Conservation (phyloP, 768 basidiomycete genomes). For the Filobasidium floriforme region DNA sequence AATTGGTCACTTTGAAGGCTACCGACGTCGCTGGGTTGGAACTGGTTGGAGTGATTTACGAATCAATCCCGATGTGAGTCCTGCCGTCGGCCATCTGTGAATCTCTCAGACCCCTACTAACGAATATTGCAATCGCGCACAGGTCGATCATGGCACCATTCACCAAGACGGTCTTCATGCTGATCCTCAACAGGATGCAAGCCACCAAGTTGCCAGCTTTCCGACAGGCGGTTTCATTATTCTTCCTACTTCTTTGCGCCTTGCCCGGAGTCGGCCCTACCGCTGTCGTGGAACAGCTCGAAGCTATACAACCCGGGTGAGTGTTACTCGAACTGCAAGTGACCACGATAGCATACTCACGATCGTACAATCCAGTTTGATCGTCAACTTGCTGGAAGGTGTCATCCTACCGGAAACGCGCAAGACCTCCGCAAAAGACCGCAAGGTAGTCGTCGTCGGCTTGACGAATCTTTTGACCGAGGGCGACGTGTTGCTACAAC, state of each 20-base stretch:
- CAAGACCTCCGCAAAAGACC: slow-evolving; percentile 70
- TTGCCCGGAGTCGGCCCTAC: slow-evolving; percentile 71
- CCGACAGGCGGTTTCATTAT: slow-evolving; percentile 70
- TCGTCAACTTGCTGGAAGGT: slow-evolving; percentile 60
- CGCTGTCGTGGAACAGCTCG: slow-evolving; percentile 65
- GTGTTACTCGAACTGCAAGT: slow-evolving; percentile 26
- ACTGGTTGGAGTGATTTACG: slow-evolving; percentile 68
- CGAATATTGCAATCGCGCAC: background rate
- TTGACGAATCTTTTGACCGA: slow-evolving; percentile 69
- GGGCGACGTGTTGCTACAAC: slow-evolving; percentile 61
- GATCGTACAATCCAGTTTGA: background rate
- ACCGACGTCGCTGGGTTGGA: slow-evolving; percentile 92
- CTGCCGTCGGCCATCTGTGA: no score
- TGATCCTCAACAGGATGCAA: slow-evolving; percentile 77
- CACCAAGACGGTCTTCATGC: slow-evolving; percentile 62
- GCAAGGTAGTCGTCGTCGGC: slow-evolving; percentile 76
- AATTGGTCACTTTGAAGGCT: slow-evolving; percentile 71
- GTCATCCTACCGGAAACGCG: slow-evolving; percentile 74
- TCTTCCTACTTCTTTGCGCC: slow-evolving; percentile 68
- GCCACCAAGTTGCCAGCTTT: slow-evolving; percentile 82
- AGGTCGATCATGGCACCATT: slow-evolving; percentile 64
- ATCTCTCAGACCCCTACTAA: no score
- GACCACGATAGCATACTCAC: background rate
- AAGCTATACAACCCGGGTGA: slow-evolving; percentile 77
- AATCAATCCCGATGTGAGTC: slow-evolving; percentile 66